These are phyloP conservation scores for Penstemon barbatus DNA, from an alignment of 257 asterid species.

Conservation along the genomic window DNA sequence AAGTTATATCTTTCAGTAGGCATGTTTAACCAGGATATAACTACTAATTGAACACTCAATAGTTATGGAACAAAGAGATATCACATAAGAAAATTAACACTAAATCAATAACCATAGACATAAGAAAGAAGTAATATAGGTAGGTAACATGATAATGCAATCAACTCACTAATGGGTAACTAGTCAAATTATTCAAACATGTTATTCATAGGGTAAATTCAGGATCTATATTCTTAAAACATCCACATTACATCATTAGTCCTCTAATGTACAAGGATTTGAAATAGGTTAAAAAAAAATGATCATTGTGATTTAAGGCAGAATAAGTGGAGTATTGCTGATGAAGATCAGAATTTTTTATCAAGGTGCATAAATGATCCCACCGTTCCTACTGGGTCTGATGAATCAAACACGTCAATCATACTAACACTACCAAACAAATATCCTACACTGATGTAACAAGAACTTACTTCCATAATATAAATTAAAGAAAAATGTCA, in stretches of 20 bases:
- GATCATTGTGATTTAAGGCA: neutral
- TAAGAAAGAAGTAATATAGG: neutral
- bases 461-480: constrained; percentile 12
- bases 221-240: neutral
- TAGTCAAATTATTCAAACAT: neutral
- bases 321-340: neutral
- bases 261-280: neutral
- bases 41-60: neutral
- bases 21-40: constrained; percentile 8
- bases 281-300: neutral
- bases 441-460: constrained; percentile 3
- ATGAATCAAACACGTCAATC: constrained; percentile 17
- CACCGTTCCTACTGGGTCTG: constrained; percentile 10
- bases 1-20: constrained; percentile 4
- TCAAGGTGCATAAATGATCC: neutral
- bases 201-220: neutral
- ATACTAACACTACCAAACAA: constrained; percentile 1
- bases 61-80: neutral
- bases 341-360: constrained; percentile 5
- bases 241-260: neutral
- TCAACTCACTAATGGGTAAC: neutral
- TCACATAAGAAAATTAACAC: neutral
- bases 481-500: constrained; percentile 1
- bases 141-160: too few relatives aligned
- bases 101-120: neutral